These are phyloP conservation scores for Powellomyces hirtus DNA, from an alignment of 192 early-diverging fungal species.

Conservation along the genomic window DNA sequence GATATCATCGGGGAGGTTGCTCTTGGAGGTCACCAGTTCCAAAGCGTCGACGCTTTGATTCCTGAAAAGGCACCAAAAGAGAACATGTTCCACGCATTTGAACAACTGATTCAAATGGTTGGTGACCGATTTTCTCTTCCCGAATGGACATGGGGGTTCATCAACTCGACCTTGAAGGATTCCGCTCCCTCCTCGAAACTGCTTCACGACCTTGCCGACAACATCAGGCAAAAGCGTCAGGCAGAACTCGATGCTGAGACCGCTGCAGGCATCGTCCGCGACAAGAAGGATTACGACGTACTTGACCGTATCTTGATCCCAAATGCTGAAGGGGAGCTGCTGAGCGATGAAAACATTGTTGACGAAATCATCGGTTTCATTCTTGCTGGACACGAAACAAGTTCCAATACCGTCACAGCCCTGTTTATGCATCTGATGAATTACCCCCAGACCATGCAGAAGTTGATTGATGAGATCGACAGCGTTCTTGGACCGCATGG, in stretches of 20 bases:
- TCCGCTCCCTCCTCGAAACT: background rate
- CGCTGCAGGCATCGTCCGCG: background rate
- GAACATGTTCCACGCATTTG: background rate
- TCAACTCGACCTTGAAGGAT: background rate
- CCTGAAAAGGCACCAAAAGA: background rate
- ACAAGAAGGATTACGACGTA: conserved; percentile 21
- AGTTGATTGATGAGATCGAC: conserved; percentile 31
- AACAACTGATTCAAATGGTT: background rate
- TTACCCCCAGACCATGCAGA: conserved; percentile 34
- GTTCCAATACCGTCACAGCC: conserved; percentile 46
- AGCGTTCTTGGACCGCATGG: background rate
- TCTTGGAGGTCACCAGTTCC: conserved; percentile 4
- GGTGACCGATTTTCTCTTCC: background rate
- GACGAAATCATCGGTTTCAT: conserved; percentile 48
- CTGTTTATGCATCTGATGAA: conserved; percentile 38
- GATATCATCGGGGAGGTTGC: conserved; percentile 17
- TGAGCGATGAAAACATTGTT: conserved; percentile 33
- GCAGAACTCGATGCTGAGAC: background rate
- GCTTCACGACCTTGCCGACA: background rate
- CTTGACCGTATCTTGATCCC: conserved; percentile 14
- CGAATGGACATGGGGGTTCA: conserved; percentile 1
- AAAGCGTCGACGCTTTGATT: background rate
- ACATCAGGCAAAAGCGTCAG: background rate
- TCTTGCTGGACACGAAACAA: conserved; percentile 56
- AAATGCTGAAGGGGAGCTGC: conserved; percentile 9